phyloP scores from a whole-genome alignment of 805 yeast genomes.

The Millerozyma miso region DNA sequence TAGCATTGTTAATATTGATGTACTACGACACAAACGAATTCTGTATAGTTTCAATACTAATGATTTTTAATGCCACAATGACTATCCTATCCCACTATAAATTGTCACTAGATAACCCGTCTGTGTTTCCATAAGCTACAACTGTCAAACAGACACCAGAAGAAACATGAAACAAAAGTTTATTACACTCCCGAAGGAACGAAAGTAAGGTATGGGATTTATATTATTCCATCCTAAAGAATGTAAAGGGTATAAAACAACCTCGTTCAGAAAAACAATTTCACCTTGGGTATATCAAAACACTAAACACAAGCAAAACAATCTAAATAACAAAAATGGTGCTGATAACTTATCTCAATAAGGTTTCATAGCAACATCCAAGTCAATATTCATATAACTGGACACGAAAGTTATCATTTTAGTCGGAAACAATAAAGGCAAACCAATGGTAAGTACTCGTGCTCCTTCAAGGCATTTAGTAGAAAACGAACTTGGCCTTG shows the following conservation, averaged over 20 bases:
- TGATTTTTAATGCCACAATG: too few species aligned
- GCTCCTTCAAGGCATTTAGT: slow-evolving; percentile 1
- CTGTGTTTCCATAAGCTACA: too few species aligned
- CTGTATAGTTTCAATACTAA: too few species aligned
- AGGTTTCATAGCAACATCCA: background rate
- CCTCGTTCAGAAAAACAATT: background rate
- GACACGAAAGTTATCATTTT: background rate
- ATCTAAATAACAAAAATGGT: background rate
- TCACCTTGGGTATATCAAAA: background rate
- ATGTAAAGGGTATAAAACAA: slow-evolving; percentile 1
- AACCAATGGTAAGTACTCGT: background rate
- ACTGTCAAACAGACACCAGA: too few species aligned
- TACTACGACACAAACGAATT: too few species aligned
- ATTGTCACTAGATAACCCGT: too few species aligned
- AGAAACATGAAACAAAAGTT: background rate
- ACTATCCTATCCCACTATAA: too few species aligned
- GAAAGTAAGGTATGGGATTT: background rate
- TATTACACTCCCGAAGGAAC: background rate
- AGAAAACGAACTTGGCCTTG: slow-evolving; percentile 68
- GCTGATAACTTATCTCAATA: background rate
- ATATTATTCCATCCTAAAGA: background rate
- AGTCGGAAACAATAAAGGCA: background rate
- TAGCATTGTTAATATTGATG: too few species aligned
- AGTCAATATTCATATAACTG: background rate
- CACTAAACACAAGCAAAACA: background rate